Conservation (phyloP, 495 filamentous ascomycete genomes). For the Chaetomium fimeti region DNA sequence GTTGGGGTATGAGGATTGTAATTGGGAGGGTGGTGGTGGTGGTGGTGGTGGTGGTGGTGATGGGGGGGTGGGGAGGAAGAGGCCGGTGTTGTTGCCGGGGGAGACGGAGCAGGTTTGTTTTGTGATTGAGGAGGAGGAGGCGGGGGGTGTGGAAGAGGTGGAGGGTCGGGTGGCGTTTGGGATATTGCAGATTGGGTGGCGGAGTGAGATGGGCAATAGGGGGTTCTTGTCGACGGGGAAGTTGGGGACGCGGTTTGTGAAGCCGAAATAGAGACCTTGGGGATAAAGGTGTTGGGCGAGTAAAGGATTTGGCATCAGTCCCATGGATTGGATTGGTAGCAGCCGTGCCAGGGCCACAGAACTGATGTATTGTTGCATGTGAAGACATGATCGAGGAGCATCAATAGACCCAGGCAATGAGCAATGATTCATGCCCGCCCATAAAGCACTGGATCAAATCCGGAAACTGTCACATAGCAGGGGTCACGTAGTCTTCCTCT, state of each 20-base stretch:
- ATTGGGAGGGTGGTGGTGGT: constrained; percentile 46
- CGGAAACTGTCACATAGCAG: too few species aligned
- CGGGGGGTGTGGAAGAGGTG: constrained; percentile 50
- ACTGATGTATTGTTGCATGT: neutral
- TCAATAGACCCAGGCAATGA: too few species aligned
- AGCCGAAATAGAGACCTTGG: constrained; percentile 19
- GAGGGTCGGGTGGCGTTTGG: constrained; percentile 70
- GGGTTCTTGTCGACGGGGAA: constrained; percentile 86
- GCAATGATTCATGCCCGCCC: too few species aligned
- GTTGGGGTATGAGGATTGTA: constrained; percentile 48
- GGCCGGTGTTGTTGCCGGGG: constrained; percentile 72
- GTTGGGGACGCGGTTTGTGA: constrained; percentile 54
- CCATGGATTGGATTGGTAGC: neutral
- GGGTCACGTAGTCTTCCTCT: too few species aligned
- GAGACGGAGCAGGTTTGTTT: constrained; percentile 94
- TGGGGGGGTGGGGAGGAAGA: constrained; percentile 40
- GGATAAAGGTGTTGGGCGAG: neutral
- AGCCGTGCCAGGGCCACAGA: neutral
- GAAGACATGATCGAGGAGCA: neutral
- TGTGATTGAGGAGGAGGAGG: constrained; percentile 66
- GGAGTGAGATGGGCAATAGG: constrained; percentile 83
- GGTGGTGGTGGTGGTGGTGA: constrained; percentile 40
- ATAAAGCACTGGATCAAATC: too few species aligned
- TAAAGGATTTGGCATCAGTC: neutral
- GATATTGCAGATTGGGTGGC: constrained; percentile 82